These are phyloP conservation scores for Melaleuca quinquenervia DNA, from an alignment of 345 rosid genomes.

Conservation along the genomic window DNA sequence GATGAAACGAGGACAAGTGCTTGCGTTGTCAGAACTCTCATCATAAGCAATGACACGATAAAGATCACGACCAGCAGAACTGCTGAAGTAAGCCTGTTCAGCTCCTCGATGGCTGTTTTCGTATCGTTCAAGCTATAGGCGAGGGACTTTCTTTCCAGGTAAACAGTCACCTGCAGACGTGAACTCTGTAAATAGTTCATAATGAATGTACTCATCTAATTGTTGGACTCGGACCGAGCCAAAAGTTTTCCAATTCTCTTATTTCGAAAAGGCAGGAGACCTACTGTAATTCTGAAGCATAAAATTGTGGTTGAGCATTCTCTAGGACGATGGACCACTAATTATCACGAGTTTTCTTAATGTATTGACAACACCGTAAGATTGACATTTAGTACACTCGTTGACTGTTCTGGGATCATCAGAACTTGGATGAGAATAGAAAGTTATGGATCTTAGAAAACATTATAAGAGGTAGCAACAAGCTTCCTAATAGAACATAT, in stretches of 20 bases:
- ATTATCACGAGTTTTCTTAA: background rate
- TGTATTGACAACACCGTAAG: background rate
- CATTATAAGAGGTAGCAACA: background rate
- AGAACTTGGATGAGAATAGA: background rate
- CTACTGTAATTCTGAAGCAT: background rate
- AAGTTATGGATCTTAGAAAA: background rate
- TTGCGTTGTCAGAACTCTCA: slow-evolving; percentile 45
- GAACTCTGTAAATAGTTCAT: background rate
- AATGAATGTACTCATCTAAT: background rate
- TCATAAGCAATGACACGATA: slow-evolving; percentile 33
- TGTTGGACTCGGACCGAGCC: background rate
- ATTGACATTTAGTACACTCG: background rate
- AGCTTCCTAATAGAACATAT: background rate
- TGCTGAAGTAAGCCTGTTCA: slow-evolving; percentile 42
- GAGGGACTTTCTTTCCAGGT: slow-evolving; percentile 45
- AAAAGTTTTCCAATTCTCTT: background rate
- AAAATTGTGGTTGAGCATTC: background rate
- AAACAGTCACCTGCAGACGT: slow-evolving; percentile 39
- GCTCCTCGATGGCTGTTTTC: slow-evolving; percentile 71
- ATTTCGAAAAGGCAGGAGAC: background rate
- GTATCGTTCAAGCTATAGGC: slow-evolving; percentile 52
- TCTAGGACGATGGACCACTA: background rate
- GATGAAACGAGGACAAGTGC: slow-evolving; percentile 47
- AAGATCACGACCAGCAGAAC: slow-evolving; percentile 20
- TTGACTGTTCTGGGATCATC: background rate